Conservation (phyloP, 1,284 basidiomycete genomes). For the Austroboletus novae-zelandiae region DNA sequence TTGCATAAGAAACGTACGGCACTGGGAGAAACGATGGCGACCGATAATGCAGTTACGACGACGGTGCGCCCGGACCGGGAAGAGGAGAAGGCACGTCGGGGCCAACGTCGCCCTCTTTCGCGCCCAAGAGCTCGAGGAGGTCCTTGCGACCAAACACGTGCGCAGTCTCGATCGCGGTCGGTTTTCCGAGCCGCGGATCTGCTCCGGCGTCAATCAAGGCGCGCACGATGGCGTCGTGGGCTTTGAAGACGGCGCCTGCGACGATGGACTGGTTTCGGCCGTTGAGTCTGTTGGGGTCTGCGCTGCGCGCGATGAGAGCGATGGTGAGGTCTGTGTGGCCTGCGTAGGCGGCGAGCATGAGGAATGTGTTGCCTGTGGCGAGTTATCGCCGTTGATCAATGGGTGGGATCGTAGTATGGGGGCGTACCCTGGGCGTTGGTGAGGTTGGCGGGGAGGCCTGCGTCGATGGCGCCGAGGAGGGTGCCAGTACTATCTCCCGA, state of each 20-base stretch:
- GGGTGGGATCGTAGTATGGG: no score
- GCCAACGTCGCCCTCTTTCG: slow-evolving; percentile 50
- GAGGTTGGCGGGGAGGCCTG: slow-evolving; percentile 75
- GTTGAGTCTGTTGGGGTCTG: slow-evolving; percentile 72
- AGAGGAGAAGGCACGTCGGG: slow-evolving; percentile 27
- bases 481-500: slow-evolving; percentile 51
- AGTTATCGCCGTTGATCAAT: no score
- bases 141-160: slow-evolving; percentile 61
- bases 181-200: slow-evolving; percentile 65
- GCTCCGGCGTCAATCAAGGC: slow-evolving; percentile 63
- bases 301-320: slow-evolving; percentile 54
- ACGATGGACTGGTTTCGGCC: slow-evolving; percentile 78
- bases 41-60: neutral
- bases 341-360: slow-evolving; percentile 83
- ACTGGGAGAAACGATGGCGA: no score
- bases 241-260: slow-evolving; percentile 83
- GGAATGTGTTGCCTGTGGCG: slow-evolving; percentile 63
- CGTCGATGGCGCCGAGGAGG: slow-evolving; percentile 60
- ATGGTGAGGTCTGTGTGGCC: slow-evolving; percentile 62
- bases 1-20: no score
- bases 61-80: slow-evolving; percentile 3
- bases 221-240: slow-evolving; percentile 58
- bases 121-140: slow-evolving; percentile 54
- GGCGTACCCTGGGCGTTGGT: slow-evolving; percentile 67
- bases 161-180: slow-evolving; percentile 72